Base-by-base conservation (phyloP, 2,329 filamentous ascomycete species). In the Fusarium keratoplasticum region DNA sequence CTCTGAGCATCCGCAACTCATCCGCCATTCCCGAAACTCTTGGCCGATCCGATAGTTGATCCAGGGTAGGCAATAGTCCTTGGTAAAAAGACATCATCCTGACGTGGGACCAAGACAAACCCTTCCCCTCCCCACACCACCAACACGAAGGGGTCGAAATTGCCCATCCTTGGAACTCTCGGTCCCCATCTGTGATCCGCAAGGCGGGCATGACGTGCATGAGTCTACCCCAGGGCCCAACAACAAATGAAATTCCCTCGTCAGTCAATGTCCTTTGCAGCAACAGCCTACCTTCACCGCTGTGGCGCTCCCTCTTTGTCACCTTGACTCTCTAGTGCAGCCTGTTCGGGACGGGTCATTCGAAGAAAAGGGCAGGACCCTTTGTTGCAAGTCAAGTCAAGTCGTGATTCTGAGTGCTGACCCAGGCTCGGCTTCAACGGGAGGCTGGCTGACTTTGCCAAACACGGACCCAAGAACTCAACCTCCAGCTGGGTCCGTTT, bases 171-270 rank as follows among this genome's bases (percentile, higher is more conserved):
- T 59, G 50, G 50, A 31, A 64, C 67, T 54, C 55, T 54, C 33
- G 40, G 59, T 68, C 71, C 38, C 52, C 36, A 29, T 73, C 29
- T 59, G 33, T 58, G 71, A 59, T 74, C 68, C 72, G 72, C 72
- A 74, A 70, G 69, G 72, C 72, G 69, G 72, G 62, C 72, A 74
- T 74, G 72, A 70, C 73, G 72, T 74, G 72, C 72, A 74, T 75
- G 65, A 74, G 65, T 55, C 54, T 66, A 67, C 65, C 69, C 59
- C 59, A 61, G 69, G 65, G 16, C 61, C 72, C 65, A 72, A 72
- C 33, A 72, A 42, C 65, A 69, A 65, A 72, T 69, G 50, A 25
- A 38, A 47, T 63, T 66, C 44, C 35, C 50, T 62, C 47, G 44
- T 74, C 27, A n/a, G 3, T 36, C 29, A 6, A 35, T n/a, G 16